A percentile compares a stretch with the other conserved stretches of the same genome.
phyloP scores from a whole-genome alignment of 2,329 filamentous ascomycete species.

The Ampelomyces quisqualis region DNA sequence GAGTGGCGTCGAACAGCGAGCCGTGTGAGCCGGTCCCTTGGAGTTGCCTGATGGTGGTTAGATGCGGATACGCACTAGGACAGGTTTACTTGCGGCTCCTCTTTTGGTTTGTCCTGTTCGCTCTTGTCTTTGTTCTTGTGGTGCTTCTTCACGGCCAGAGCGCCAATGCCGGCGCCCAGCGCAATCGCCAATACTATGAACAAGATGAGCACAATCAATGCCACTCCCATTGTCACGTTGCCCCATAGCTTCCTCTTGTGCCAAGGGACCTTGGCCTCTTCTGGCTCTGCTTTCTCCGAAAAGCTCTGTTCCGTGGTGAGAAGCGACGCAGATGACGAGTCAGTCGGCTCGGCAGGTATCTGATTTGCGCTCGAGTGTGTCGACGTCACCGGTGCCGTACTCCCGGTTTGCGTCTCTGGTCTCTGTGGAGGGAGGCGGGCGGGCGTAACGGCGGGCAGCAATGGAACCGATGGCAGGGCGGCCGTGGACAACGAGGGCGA shows the following conservation, averaged over 20 bases:
- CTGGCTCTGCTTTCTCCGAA: constrained; percentile 34
- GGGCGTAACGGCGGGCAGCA: constrained; percentile 27
- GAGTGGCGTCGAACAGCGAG: constrained; percentile 53
- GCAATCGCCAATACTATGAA: constrained; percentile 50
- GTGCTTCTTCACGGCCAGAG: constrained; percentile 50
- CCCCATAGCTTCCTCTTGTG: constrained; percentile 51
- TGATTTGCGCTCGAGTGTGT: constrained; percentile 6
- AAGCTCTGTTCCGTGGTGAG: constrained; percentile 24
- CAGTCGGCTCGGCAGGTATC: constrained; percentile 29
- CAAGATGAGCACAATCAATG: constrained; percentile 49
- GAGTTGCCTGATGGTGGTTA: constrained; percentile 34
- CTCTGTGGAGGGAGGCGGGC: constrained; percentile 34
- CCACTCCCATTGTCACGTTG: constrained; percentile 54
- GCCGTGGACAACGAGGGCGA: constrained; percentile 21
- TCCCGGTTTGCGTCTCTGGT: constrained; percentile 37
- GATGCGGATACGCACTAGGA: background rate
- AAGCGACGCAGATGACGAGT: constrained; percentile 32
- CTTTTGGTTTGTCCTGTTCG: constrained; percentile 16
- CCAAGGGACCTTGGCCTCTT: constrained; percentile 30
- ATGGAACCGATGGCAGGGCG: constrained; percentile 21
- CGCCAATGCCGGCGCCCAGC: constrained; percentile 57
- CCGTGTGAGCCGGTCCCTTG: constrained; percentile 52
- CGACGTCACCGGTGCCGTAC: constrained; percentile 18
- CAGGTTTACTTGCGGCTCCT: constrained; percentile 34
- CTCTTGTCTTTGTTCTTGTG: constrained; percentile 18